Percentiles rank a stretch among this genome's conserved stretches.
Evolutionary conservation across 2,329 filamentous ascomycete genomes (phyloP).

Genomic region (Colletotrichum euphorbiae): DNA sequence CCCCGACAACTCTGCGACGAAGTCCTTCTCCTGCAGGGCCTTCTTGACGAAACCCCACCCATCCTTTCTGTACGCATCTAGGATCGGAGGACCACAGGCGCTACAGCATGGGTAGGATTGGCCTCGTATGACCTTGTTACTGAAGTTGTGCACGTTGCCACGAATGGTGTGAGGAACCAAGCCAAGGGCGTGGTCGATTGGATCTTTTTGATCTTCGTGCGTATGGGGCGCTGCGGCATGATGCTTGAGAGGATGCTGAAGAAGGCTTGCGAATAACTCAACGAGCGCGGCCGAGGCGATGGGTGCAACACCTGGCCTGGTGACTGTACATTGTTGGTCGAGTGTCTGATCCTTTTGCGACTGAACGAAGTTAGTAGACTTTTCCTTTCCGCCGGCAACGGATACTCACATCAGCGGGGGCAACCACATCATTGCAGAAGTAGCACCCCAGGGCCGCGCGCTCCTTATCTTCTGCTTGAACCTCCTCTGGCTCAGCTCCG

Average conservation of each 20-base stretch:
- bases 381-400: neutral
- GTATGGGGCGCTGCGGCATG: constrained; percentile 68
- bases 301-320: constrained; percentile 89
- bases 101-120: constrained; percentile 84
- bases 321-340: constrained; percentile 98
- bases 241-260: constrained; percentile 85
- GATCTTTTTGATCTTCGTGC: constrained; percentile 64
- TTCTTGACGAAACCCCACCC: constrained; percentile 83
- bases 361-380: constrained; percentile 56
- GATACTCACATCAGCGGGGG: constrained; percentile 84
- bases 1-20: constrained; percentile 81
- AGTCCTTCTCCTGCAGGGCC: constrained; percentile 80
- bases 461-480: constrained; percentile 54
- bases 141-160: constrained; percentile 80
- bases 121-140: constrained; percentile 78
- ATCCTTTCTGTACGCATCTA: constrained; percentile 73
- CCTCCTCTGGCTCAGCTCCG: constrained; percentile 69
- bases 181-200: constrained; percentile 70
- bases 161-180: constrained; percentile 85
- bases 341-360: constrained; percentile 94
- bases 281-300: constrained; percentile 93
- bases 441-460: constrained; percentile 87
- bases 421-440: constrained; percentile 98
- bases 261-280: constrained; percentile 85
- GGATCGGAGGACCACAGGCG: constrained; percentile 78